Base-by-base conservation (phyloP, 2,329 filamentous ascomycete species). In the Akanthomyces dipterigenus region DNA sequence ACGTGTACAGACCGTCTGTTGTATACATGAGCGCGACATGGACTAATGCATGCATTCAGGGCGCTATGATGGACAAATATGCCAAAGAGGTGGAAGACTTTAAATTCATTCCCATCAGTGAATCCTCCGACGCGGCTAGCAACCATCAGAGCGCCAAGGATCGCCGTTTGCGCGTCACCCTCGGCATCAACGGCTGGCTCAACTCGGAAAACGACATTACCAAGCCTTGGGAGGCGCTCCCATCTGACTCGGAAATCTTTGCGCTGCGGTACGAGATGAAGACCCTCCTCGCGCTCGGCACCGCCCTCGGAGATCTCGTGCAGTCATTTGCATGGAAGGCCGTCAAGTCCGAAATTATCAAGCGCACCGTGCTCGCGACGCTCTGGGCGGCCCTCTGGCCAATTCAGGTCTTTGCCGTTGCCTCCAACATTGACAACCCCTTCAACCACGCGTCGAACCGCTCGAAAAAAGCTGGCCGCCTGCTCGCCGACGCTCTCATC, bases 101-200 rank as follows among this genome's bases (percentile, higher is more conserved):
- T 67, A 76, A 78, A 22, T 96, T 97, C 70, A 79, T 96, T 1
- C 91, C 91, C 0, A 82, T 96, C 18, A 80, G 82, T 45, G 67
- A 72, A 31, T 5, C 36, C 1, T 1, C 43, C 26, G 36, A 43
- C 16, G 34, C 31, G 14, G 40, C 42, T 22, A n/a, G 20, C 55
- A n/a, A 24, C 51, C 24, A 31, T n/a, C n/a, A 22, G 1, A 62
- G 63, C 34, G 49, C 55, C 42, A 40, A 75, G 31, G 68, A 72
- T 8, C 76, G 79, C 4, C 82, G 88, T 3, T 76, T 96, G 3
- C 84, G 91, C 12, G 87, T 97, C 3, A 92, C 90, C 0, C 90
- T 97, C 62, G 91, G 90, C 9, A 86, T 96, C 65, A 93, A 91
- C 63, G 93, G 93, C 40, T 96, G 92, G 93, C 80, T 96, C 14